Conservation (phyloP, 306 rosid genomes). For the Trifolium pratense region DNA sequence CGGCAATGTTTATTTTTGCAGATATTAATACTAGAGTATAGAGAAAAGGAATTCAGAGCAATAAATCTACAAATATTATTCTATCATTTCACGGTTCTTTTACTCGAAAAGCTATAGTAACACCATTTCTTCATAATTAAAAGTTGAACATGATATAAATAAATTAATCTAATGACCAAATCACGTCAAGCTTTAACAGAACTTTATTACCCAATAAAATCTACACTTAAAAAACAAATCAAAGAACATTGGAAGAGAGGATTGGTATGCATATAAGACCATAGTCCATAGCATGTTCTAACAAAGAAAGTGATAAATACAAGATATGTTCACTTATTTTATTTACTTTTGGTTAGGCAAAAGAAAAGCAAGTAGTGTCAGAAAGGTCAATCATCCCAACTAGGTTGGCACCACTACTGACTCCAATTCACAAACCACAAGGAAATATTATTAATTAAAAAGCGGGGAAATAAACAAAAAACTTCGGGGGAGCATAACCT, state of each 20-base stretch:
- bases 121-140: slow-evolving; percentile 21
- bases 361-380: too few relatives aligned
- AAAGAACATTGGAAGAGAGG: slow-evolving; percentile 26
- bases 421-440: too few relatives aligned
- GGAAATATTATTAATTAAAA: too few relatives aligned
- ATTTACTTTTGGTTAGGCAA: too few relatives aligned
- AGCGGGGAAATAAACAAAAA: too few relatives aligned
- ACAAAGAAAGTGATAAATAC: slow-evolving; percentile 30
- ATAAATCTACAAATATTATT: slow-evolving; percentile 36
- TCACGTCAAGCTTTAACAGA: slow-evolving; percentile 27
- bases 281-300: slow-evolving; percentile 31
- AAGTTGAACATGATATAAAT: slow-evolving; percentile 30
- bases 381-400: too few relatives aligned
- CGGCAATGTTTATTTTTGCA: background rate
- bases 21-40: slow-evolving; percentile 10
- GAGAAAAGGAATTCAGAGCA: slow-evolving; percentile 29
- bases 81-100: slow-evolving; percentile 24
- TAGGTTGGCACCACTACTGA: too few relatives aligned
- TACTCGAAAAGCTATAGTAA: slow-evolving; percentile 19
- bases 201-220: slow-evolving; percentile 30
- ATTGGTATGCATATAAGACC: slow-evolving; percentile 26
- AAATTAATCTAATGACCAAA: slow-evolving; percentile 21
- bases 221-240: slow-evolving; percentile 21
- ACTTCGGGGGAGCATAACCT: too few relatives aligned
- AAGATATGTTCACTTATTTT: slow-evolving; percentile 9